Percentiles rank a stretch among this genome's conserved stretches.
These are phyloP conservation scores for Pisolithus microcarpus DNA, from an alignment of 768 basidiomycete genomes.

Conservation along the genomic window DNA sequence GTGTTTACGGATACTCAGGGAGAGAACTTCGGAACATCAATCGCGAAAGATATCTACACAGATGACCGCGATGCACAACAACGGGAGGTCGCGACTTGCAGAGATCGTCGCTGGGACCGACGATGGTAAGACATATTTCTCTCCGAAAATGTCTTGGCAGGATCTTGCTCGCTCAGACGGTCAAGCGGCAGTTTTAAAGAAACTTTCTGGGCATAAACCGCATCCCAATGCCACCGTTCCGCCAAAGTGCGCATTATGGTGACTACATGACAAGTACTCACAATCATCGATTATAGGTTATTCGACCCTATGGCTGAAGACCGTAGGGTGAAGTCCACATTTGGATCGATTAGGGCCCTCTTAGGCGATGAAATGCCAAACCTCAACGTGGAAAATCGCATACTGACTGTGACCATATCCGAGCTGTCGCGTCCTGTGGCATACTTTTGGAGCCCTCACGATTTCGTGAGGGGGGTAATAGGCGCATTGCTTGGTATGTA, in stretches of 20 bases:
- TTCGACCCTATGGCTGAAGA: neutral
- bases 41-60: too few species aligned
- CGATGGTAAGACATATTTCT: neutral
- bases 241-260: neutral
- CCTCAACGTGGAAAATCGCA: neutral
- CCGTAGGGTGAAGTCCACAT: neutral
- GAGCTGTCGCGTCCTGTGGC: constrained; percentile 7
- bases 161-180: neutral
- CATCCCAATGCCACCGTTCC: neutral
- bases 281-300: neutral
- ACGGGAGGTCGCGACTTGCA: too few species aligned
- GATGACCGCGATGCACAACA: too few species aligned
- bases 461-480: constrained; percentile 12
- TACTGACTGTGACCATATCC: neutral
- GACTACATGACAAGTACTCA: neutral
- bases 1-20: too few species aligned
- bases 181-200: neutral
- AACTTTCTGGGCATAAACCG: neutral
- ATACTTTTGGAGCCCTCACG: constrained; percentile 14
- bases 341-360: constrained; percentile 5
- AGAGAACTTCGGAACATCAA: too few species aligned
- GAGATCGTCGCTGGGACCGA: neutral
- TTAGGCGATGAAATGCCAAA: neutral
- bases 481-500: constrained; percentile 11
- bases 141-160: constrained; percentile 9